A percentile compares a stretch with the other conserved stretches of the same genome.
These are phyloP conservation scores for Fusarium marasasianum DNA, from an alignment of 2,329 filamentous ascomycete species.

Conservation along the genomic window DNA sequence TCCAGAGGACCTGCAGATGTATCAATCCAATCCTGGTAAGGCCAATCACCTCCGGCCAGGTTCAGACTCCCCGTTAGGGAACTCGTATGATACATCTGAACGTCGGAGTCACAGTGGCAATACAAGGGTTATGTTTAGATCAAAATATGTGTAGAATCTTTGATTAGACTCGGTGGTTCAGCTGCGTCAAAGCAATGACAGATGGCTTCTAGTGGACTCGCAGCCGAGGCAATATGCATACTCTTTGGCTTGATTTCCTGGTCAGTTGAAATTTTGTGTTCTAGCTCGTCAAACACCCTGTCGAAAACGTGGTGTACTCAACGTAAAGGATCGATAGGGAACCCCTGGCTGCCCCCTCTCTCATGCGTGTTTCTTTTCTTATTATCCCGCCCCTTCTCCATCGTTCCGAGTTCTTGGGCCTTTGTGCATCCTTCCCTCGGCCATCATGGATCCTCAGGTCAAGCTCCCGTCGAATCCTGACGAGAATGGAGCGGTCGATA, in stretches of 20 bases:
- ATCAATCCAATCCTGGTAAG: not conserved
- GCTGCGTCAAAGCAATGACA: not conserved
- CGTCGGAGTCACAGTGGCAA: slow-evolving; percentile 9
- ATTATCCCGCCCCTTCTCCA: slow-evolving; percentile 12
- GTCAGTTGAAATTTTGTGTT: not conserved
- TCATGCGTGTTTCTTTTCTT: slow-evolving; percentile 10
- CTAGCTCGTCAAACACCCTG: slow-evolving; percentile 5
- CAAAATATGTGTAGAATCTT: not conserved
- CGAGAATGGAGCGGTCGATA: slow-evolving; percentile 49
- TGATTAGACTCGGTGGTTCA: not conserved
- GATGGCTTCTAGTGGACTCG: not conserved
- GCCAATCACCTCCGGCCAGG: not conserved
- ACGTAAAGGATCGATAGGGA: not conserved
- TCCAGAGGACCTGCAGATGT: not conserved
- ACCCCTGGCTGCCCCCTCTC: not conserved
- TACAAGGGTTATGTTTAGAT: not conserved
- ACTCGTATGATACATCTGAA: not conserved
- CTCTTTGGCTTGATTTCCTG: not conserved
- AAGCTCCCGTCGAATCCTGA: slow-evolving; percentile 43
- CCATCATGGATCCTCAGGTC: slow-evolving; percentile 32
- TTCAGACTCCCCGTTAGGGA: not conserved
- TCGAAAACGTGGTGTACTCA: slow-evolving; percentile 10
- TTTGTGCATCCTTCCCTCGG: not conserved
- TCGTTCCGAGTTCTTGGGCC: slow-evolving; percentile 14
- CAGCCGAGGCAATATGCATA: not conserved